phyloP scores from a whole-genome alignment of 2,329 filamentous ascomycete genomes.

The Xylaria sp. region DNA sequence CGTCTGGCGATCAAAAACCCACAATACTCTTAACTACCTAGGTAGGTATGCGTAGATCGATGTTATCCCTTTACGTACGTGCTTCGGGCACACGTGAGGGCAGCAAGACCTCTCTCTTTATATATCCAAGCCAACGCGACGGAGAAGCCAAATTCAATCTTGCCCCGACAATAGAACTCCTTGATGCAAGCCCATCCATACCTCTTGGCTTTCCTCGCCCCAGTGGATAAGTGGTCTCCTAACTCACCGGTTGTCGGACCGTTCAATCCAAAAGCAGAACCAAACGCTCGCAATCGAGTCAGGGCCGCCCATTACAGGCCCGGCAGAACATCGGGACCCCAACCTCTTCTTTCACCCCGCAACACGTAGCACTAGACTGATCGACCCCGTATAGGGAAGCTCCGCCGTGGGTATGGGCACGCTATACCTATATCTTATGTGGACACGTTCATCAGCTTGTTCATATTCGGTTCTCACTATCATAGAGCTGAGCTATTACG shows the following conservation, averaged over 20 bases:
- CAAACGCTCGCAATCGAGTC: no score
- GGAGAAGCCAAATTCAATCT: slow-evolving; percentile 18
- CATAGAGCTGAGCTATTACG: not conserved
- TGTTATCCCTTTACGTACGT: no score
- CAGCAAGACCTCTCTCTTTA: slow-evolving; percentile 7
- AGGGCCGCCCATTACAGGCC: not conserved
- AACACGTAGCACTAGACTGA: not conserved
- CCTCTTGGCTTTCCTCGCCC: slow-evolving; percentile 6
- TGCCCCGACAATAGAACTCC: slow-evolving; percentile 9
- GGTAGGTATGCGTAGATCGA: no score
- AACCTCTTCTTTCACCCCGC: slow-evolving; percentile 12
- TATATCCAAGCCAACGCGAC: slow-evolving; percentile 1
- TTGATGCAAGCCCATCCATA: not conserved
- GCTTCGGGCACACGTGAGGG: not conserved
- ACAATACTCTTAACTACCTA: not conserved
- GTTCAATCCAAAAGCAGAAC: not conserved
- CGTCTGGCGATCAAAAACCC: not conserved
- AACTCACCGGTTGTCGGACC: not conserved
- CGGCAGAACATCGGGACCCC: slow-evolving; percentile 31
- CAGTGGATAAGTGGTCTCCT: not conserved
- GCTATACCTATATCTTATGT: not conserved
- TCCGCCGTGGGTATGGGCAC: slow-evolving; percentile 18
- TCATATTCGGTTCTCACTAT: not conserved
- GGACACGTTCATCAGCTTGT: not conserved
- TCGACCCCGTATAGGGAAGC: slow-evolving; percentile 23